Evolutionary conservation across 352 stramenopile genomes (phyloP).

Genomic region (Phytophthora litchii): DNA sequence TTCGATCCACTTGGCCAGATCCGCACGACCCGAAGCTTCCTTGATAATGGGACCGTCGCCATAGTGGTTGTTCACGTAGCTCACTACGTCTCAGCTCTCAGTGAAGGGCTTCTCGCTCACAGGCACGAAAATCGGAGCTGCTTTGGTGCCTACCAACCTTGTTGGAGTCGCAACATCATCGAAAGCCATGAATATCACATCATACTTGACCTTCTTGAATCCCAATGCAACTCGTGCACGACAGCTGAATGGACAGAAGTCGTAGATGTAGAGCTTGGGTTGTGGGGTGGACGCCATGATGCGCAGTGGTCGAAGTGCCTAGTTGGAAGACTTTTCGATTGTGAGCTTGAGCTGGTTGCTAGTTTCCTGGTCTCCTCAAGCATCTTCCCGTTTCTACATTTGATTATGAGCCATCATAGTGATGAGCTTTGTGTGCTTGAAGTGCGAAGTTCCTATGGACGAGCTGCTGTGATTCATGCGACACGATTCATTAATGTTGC

Average conservation of each 20-base stretch:
- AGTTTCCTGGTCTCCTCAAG: no score
- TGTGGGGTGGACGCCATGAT: background rate
- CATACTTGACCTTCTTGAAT: conserved; percentile 47
- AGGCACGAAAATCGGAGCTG: conserved; percentile 49
- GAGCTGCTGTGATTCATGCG: no score
- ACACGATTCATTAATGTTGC: no score
- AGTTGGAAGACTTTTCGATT: conserved; percentile 1
- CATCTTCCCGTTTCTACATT: no score
- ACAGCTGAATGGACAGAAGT: no score
- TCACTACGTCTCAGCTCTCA: conserved; percentile 60
- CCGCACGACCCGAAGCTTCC: conserved; percentile 36
- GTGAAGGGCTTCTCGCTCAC: conserved; percentile 40
- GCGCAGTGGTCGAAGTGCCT: background rate
- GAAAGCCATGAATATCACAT: conserved; percentile 47
- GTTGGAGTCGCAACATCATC: conserved; percentile 54
- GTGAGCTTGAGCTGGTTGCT: background rate
- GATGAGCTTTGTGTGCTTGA: no score
- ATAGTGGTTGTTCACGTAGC: conserved; percentile 51
- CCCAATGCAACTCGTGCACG: conserved; percentile 9
- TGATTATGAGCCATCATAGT: no score
- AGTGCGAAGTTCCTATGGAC: no score
- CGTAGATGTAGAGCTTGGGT: background rate
- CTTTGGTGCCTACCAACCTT: conserved; percentile 43
- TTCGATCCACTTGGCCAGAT: conserved; percentile 50
- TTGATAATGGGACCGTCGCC: conserved; percentile 40